Percentiles rank a stretch among this genome's conserved stretches.
Conservation (phyloP, 495 filamentous ascomycete genomes). For the Bathelium albidoporum region DNA sequence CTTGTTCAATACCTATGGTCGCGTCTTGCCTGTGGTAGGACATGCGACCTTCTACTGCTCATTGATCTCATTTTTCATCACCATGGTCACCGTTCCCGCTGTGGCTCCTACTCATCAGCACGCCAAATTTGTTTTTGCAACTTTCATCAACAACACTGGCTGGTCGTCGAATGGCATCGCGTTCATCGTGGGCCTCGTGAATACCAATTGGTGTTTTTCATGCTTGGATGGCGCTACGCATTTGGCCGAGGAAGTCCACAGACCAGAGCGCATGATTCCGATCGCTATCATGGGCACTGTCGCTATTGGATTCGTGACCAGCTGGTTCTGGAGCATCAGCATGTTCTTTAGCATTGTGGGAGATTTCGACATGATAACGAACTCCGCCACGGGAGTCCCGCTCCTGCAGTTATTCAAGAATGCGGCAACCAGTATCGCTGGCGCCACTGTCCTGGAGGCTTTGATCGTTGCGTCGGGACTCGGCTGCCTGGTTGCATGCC, state of each 20-base stretch:
- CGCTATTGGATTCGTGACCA: slow-evolving; percentile 48
- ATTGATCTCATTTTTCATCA: slow-evolving; percentile 44
- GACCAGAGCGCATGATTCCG: slow-evolving; percentile 38
- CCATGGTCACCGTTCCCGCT: slow-evolving; percentile 46
- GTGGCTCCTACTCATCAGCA: slow-evolving; percentile 44
- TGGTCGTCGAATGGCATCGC: slow-evolving; percentile 49
- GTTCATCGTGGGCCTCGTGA: slow-evolving; percentile 56
- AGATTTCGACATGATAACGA: slow-evolving; percentile 38
- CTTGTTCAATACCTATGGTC: slow-evolving; percentile 51
- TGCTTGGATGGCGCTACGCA: slow-evolving; percentile 53
- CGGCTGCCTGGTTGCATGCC: slow-evolving; percentile 45
- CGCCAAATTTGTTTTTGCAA: slow-evolving; percentile 50
- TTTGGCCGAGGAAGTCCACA: slow-evolving; percentile 52
- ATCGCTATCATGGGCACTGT: slow-evolving; percentile 51
- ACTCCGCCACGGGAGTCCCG: slow-evolving; percentile 44
- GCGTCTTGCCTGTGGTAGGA: slow-evolving; percentile 40
- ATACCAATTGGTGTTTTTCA: slow-evolving; percentile 52
- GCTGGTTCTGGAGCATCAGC: slow-evolving; percentile 44
- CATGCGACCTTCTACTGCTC: slow-evolving; percentile 42
- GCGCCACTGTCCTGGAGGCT: slow-evolving; percentile 45
- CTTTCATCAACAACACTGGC: slow-evolving; percentile 52
- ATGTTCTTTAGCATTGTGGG: slow-evolving; percentile 50
- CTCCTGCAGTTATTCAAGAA: slow-evolving; percentile 49
- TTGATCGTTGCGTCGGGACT: slow-evolving; percentile 47
- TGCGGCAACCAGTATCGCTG: slow-evolving; percentile 40